A percentile compares a stretch with the other conserved stretches of the same genome.
phyloP scores from a whole-genome alignment of 495 filamentous ascomycete species.

The Friedmanniomyces endolithicus region DNA sequence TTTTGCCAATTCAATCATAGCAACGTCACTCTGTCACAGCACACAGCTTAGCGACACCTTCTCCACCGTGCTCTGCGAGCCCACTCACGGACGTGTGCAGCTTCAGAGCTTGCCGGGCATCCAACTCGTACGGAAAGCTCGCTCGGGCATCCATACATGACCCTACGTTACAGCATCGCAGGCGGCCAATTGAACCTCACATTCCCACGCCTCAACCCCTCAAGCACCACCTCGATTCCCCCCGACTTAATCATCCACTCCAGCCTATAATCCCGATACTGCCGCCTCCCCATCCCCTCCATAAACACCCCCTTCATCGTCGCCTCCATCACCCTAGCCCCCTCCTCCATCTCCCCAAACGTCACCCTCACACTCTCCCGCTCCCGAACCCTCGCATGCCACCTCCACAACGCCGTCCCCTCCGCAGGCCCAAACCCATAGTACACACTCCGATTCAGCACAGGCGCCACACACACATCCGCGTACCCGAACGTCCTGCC shows the following conservation, averaged over 20 bases:
- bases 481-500: constrained; percentile 10
- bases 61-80: no score
- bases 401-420: not conserved
- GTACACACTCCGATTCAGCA: constrained; percentile 6
- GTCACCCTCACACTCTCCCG: constrained; percentile 10
- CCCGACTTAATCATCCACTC: constrained; percentile 16
- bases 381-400: constrained; percentile 10
- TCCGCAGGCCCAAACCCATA: constrained; percentile 10
- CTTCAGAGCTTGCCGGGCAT: no score
- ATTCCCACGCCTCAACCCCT: constrained; percentile 5
- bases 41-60: no score
- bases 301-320: constrained; percentile 2
- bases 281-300: not conserved
- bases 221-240: constrained; percentile 10
- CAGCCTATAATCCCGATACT: constrained; percentile 15
- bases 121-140: no score
- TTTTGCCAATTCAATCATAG: no score
- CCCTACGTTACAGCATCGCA: not conserved
- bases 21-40: no score
- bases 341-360: constrained; percentile 25
- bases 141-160: no score
- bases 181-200: constrained; percentile 14
- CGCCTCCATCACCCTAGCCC: constrained; percentile 2
- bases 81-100: no score
- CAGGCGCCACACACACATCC: constrained; percentile 12